These are phyloP conservation scores for Globisporangium paddicum DNA, from an alignment of 352 stramenopile species.

Conservation along the genomic window DNA sequence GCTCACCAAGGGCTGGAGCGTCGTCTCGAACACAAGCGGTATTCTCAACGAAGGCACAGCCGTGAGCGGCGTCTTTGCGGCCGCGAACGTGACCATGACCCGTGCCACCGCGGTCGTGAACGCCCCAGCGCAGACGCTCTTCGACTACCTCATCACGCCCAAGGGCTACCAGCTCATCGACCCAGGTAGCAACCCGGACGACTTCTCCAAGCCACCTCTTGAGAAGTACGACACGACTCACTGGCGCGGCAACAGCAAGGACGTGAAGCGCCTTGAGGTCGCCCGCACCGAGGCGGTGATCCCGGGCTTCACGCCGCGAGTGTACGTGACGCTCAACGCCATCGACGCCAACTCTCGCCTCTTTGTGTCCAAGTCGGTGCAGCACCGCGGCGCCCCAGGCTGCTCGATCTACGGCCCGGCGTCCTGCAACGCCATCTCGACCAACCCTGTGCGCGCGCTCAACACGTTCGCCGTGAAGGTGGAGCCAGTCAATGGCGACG, in stretches of 20 bases:
- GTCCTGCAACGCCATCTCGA: slow-evolving; percentile 18
- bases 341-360: slow-evolving; percentile 12
- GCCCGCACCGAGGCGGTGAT: slow-evolving; percentile 15
- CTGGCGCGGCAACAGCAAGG: slow-evolving; percentile 17
- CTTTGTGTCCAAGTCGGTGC: slow-evolving; percentile 16
- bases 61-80: slow-evolving; percentile 23
- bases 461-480: slow-evolving; percentile 19
- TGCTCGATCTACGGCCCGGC: slow-evolving; percentile 18
- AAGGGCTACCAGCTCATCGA: slow-evolving; percentile 29
- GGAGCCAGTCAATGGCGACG: slow-evolving; percentile 10
- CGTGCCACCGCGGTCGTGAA: slow-evolving; percentile 20
- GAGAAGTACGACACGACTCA: slow-evolving; percentile 16
- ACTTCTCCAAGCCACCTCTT: slow-evolving; percentile 28
- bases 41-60: slow-evolving; percentile 28
- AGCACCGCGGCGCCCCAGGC: slow-evolving; percentile 15
- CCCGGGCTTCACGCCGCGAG: slow-evolving; percentile 6
- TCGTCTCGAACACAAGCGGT: slow-evolving; percentile 24
- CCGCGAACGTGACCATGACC: slow-evolving; percentile 20
- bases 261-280: slow-evolving; percentile 26
- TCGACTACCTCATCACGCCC: slow-evolving; percentile 29
- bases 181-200: slow-evolving; percentile 22
- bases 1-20: slow-evolving; percentile 18
- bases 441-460: slow-evolving; percentile 12
- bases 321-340: slow-evolving; percentile 11
- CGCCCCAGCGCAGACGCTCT: slow-evolving; percentile 23